Evolutionary conservation across 1,139 yeast species (phyloP), one percentile per base, ranked within the genome.

Genomic region (Geotrichum restrictum): DNA sequence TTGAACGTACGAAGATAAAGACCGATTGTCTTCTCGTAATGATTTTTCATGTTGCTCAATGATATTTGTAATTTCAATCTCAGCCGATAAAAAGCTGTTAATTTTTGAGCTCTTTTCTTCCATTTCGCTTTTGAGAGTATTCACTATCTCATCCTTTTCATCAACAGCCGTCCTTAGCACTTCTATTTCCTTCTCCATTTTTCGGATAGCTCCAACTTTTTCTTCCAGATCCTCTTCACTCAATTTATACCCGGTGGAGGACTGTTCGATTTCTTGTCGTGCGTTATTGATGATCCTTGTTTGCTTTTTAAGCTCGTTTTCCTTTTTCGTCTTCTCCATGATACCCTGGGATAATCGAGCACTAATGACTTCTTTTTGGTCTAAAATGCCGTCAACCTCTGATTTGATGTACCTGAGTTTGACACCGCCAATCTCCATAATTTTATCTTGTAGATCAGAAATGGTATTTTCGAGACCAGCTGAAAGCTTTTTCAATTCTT

Each of bases 371-470:
- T 84, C 87, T 44, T 87, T 78, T 61, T 81, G 79, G 61, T 86
- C 88, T 46, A 75, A 74, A 37, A 86, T 74, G 1, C 94, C 85
- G 61, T 83, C 93, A 10, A 93, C 96, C 62, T 82, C 85, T 1
- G 94, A 79, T 59, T 82, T 86, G 63, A 89, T 96, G 57, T 86
- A 69, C 54, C 91, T 81, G 58, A 93, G 74, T 57, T 83, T 83
- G 11, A 87, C 84, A 59, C 99, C 99, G 51, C 99, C 98, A 51
- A 89, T 85, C 55, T 86, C 85, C 87, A 91, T 81, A 37, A 94
- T 88, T 63, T 83, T 77, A 53, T 83, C 88, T 60, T 88, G 91
- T 6, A 89, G 70, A 0, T 62, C 73, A 13, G 76, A 73, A 44
- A 91, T 85, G 54, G 78, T 75, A 7, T 69, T 64, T 57, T 86